A percentile compares a stretch with the other conserved stretches of the same genome.
Evolutionary conservation across 2,329 filamentous ascomycete genomes (phyloP).

Genomic region (Aspergillus niger): DNA sequence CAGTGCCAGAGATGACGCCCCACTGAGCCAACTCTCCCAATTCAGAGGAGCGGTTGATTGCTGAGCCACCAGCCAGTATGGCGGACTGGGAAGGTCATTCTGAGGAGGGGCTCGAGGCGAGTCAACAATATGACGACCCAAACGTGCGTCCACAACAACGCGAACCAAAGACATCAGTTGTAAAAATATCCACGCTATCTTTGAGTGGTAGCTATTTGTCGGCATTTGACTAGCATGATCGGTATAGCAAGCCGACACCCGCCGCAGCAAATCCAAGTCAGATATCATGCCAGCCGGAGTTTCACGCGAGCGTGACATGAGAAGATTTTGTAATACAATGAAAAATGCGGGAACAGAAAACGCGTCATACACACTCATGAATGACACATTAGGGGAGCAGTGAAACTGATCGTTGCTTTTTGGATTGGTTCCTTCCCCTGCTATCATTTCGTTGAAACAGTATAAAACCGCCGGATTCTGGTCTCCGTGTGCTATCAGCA

Average conservation of each 20-base stretch:
- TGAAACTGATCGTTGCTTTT: neutral
- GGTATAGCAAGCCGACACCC: slow-evolving; percentile 3
- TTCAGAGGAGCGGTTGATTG: neutral
- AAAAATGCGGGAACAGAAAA: slow-evolving; percentile 8
- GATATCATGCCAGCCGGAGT: neutral
- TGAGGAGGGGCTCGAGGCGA: neutral
- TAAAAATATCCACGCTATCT: slow-evolving; percentile 1
- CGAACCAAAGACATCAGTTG: neutral
- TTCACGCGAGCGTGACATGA: neutral
- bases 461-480: neutral
- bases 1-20: neutral
- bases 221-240: neutral
- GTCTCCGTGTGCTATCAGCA: slow-evolving; percentile 6
- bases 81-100: neutral
- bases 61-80: neutral
- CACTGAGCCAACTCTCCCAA: slow-evolving; percentile 4
- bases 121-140: neutral
- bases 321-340: neutral
- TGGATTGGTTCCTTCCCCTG: neutral
- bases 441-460: neutral
- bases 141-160: neutral
- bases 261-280: slow-evolving; percentile 2
- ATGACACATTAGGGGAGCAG: neutral
- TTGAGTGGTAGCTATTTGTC: slow-evolving; percentile 3
- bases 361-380: neutral